A percentile compares a stretch with the other conserved stretches of the same genome.
These are phyloP conservation scores for Fraxinus albicans DNA, from an alignment of 305 asterid species.

Conservation along the genomic window DNA sequence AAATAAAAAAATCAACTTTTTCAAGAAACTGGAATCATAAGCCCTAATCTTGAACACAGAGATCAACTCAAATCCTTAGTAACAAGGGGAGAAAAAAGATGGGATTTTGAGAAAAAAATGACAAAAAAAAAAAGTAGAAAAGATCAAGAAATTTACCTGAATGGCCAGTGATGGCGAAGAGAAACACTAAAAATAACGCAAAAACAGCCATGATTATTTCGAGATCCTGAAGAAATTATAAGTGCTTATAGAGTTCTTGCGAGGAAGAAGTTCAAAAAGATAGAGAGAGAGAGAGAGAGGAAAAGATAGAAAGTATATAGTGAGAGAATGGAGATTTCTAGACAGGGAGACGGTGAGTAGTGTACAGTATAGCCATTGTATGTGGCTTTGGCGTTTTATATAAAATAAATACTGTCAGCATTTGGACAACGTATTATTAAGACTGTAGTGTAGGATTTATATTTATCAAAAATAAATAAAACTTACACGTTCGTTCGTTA, in stretches of 20 bases:
- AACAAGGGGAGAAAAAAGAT: neutral
- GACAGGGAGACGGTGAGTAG: constrained; percentile 32
- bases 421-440: constrained; percentile 13
- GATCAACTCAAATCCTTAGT: neutral
- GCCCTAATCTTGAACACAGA: neutral
- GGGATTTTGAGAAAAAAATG: neutral
- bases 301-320: neutral
- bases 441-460: too few relatives aligned
- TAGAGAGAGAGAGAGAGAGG: constrained; percentile 2
- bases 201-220: constrained; percentile 23
- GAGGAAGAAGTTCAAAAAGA: constrained; percentile 17
- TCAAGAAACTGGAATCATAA: neutral
- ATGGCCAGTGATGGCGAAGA: constrained; percentile 14
- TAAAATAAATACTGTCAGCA: neutral
- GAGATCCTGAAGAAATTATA: constrained; percentile 23
- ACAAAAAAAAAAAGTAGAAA: neutral
- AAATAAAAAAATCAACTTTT: neutral
- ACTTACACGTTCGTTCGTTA: too few relatives aligned
- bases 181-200: constrained; percentile 12
- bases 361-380: neutral
- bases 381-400: neutral
- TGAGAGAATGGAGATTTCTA: constrained; percentile 38
- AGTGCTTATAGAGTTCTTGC: constrained; percentile 12
- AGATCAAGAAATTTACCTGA: constrained; percentile 14
- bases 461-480: too few relatives aligned